Percentiles rank a stretch among this genome's conserved stretches.
These are phyloP conservation scores for Zea luxurians DNA, from an alignment of 176 grass and related monocot genomes.

Conservation along the genomic window DNA sequence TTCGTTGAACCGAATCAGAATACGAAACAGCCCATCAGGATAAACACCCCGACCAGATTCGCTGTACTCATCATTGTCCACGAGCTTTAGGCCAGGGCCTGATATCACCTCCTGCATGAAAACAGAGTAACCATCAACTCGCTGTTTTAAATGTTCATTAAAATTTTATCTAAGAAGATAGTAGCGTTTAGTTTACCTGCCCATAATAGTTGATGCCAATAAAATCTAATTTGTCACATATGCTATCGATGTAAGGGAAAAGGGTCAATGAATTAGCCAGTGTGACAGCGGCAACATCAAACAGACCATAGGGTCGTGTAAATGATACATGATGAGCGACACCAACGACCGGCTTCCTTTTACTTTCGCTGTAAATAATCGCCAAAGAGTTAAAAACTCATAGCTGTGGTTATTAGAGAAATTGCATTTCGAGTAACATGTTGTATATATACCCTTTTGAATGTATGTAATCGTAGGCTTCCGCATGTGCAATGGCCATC, in stretches of 20 bases:
- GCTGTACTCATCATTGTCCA: slow-evolving; percentile 79
- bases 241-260: slow-evolving; percentile 84
- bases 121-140: not conserved
- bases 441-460: slow-evolving; percentile 53
- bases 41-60: slow-evolving; percentile 95
- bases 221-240: slow-evolving; percentile 81
- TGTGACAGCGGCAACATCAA: slow-evolving; percentile 77
- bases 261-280: slow-evolving; percentile 81
- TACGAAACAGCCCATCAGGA: slow-evolving; percentile 81
- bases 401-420: not conserved
- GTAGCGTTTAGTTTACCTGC: slow-evolving; percentile 53
- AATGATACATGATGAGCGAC: slow-evolving; percentile 87
- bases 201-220: slow-evolving; percentile 98
- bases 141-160: not conserved
- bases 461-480: slow-evolving; percentile 91
- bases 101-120: slow-evolving; percentile 89
- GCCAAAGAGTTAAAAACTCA: slow-evolving; percentile 17
- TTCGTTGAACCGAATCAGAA: slow-evolving; percentile 82
- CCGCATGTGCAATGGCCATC: slow-evolving; percentile 80
- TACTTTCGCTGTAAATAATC: slow-evolving; percentile 49
- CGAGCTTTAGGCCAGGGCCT: slow-evolving; percentile 84
- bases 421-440: slow-evolving; percentile 4
- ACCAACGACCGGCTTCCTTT: slow-evolving; percentile 60
- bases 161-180: slow-evolving; percentile 14
- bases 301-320: slow-evolving; percentile 81